Evolutionary conservation across 768 basidiomycete genomes (phyloP).

Genomic region (Krasilnikovozyma curviuscula): DNA sequence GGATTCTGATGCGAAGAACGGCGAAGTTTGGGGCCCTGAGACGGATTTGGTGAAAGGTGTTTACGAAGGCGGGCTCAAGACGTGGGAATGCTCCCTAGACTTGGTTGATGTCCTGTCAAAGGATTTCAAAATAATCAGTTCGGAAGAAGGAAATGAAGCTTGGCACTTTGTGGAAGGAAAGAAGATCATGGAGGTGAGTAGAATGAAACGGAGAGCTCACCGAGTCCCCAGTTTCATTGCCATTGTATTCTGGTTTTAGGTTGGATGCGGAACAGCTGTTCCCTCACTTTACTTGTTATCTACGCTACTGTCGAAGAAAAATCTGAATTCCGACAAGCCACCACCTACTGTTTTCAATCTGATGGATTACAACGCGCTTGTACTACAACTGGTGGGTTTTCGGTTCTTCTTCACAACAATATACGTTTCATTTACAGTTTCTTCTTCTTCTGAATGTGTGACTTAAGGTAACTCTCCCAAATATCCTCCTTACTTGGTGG

Average conservation of each 20-base stretch:
- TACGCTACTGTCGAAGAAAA: constrained; percentile 33
- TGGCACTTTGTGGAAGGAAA: constrained; percentile 31
- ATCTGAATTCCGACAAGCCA: constrained; percentile 13
- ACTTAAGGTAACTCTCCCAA: constrained; percentile 47
- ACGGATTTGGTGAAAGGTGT: constrained; percentile 79
- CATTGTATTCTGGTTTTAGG: constrained; percentile 30
- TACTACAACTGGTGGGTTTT: constrained; percentile 6
- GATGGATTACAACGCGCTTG: constrained; percentile 12
- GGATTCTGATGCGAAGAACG: constrained; percentile 17
- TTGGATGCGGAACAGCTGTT: constrained; percentile 83
- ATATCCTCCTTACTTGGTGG: constrained; percentile 68
- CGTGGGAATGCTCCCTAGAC: constrained; percentile 91
- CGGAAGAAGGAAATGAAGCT: too few species aligned
- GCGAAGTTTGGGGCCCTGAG: constrained; percentile 55
- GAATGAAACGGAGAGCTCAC: background rate
- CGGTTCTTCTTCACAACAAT: background rate
- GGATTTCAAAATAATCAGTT: too few species aligned
- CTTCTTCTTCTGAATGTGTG: background rate
- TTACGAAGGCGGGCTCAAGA: constrained; percentile 92
- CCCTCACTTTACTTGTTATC: constrained; percentile 59
- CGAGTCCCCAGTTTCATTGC: background rate
- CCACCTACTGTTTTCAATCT: constrained; percentile 12
- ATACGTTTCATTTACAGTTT: background rate
- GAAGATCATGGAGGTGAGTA: constrained; percentile 50
- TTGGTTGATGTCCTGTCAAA: constrained; percentile 41